A percentile compares a stretch with the other conserved stretches of the same genome.
phyloP scores from a whole-genome alignment of 2,329 filamentous ascomycete species.

The Claviceps arundinis region DNA sequence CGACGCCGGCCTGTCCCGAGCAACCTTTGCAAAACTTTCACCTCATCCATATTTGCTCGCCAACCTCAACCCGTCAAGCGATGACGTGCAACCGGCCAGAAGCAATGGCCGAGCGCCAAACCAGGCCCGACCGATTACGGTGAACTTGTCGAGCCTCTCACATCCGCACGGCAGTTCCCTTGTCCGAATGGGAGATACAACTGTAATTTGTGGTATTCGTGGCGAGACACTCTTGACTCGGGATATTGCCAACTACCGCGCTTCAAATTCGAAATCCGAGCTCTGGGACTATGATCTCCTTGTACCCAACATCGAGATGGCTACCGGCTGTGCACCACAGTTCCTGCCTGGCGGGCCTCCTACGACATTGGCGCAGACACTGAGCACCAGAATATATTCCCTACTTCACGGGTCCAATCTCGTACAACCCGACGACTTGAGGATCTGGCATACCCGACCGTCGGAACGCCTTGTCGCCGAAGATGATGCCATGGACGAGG shows the following conservation, averaged over 20 bases:
- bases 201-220: constrained; percentile 85
- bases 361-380: constrained; percentile 64
- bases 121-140: constrained; percentile 56
- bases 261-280: constrained; percentile 29
- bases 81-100: constrained; percentile 41
- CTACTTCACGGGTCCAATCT: constrained; percentile 60
- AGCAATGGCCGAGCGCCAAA: constrained; percentile 67
- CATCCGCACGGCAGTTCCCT: constrained; percentile 86
- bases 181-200: constrained; percentile 77
- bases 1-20: constrained; percentile 34
- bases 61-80: constrained; percentile 56
- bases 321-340: constrained; percentile 76
- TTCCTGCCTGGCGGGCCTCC: constrained; percentile 78
- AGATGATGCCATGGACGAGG: constrained; percentile 27
- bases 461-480: constrained; percentile 34
- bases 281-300: constrained; percentile 56
- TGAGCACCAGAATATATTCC: constrained; percentile 68
- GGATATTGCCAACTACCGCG: constrained; percentile 56
- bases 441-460: constrained; percentile 53
- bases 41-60: constrained; percentile 82
- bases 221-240: constrained; percentile 68
- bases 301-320: constrained; percentile 86
- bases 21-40: constrained; percentile 79
- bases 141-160: constrained; percentile 73
- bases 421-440: constrained; percentile 52